A percentile compares a stretch with the other conserved stretches of the same genome.
Evolutionary conservation across 192 early-diverging fungal species (phyloP).

Genomic region (Kickxella alabastrina): DNA sequence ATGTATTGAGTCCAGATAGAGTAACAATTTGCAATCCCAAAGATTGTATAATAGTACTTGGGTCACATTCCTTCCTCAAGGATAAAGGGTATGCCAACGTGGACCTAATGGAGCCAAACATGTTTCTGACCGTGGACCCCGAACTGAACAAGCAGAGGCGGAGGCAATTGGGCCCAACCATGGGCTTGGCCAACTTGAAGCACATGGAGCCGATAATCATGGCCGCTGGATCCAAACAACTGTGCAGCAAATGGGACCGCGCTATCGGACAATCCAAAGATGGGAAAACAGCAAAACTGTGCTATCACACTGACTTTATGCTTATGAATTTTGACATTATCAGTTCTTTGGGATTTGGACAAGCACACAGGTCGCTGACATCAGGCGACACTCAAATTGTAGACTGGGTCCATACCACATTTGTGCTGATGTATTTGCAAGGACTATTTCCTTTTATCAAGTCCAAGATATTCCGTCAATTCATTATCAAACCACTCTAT

Average conservation of each 20-base stretch:
- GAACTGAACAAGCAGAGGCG: constrained; percentile 25
- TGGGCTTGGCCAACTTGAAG: constrained; percentile 13
- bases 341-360: constrained; percentile 34
- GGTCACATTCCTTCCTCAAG: constrained; percentile 41
- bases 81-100: constrained; percentile 23
- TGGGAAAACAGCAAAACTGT: constrained; percentile 5
- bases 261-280: constrained; percentile 1
- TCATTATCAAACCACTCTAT: constrained; percentile 12
- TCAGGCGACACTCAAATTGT: constrained; percentile 24
- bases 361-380: constrained; percentile 28
- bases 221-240: constrained; percentile 22
- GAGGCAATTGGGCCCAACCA: constrained; percentile 33
- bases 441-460: constrained; percentile 20
- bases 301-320: constrained; percentile 32
- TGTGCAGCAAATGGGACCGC: constrained; percentile 28
- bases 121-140: constrained; percentile 41
- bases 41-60: constrained; percentile 22
- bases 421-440: constrained; percentile 23
- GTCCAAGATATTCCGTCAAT: constrained; percentile 6
- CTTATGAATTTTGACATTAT: constrained; percentile 44
- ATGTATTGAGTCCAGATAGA: constrained; percentile 30
- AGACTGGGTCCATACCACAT: constrained; percentile 30
- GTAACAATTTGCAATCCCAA: constrained; percentile 27
- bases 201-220: constrained; percentile 35
- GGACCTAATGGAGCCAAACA: constrained; percentile 31